phyloP scores from a whole-genome alignment of 2,329 filamentous ascomycete genomes.

The Fusarium euwallaceae region DNA sequence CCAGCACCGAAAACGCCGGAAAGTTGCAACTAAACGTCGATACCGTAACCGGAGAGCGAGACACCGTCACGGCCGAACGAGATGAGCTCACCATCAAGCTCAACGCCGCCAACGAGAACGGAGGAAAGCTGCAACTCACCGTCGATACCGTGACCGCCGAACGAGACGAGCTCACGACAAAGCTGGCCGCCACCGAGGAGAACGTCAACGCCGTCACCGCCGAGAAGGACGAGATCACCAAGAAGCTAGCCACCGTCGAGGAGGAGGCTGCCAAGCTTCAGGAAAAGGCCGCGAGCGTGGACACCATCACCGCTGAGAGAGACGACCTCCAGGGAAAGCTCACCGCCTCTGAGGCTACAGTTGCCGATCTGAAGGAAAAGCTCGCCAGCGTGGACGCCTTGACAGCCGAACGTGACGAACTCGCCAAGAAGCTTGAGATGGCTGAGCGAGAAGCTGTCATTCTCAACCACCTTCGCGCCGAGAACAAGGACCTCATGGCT shows the following conservation, averaged over 20 bases:
- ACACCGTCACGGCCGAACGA: conserved; percentile 8
- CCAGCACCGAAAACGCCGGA: conserved; percentile 26
- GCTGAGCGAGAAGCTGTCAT: conserved; percentile 41
- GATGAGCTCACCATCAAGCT: conserved; percentile 40
- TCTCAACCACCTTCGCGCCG: conserved; percentile 35
- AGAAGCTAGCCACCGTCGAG: conserved; percentile 36
- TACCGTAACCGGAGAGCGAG: conserved; percentile 6
- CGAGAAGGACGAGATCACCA: conserved; percentile 33
- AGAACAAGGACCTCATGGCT: conserved; percentile 44
- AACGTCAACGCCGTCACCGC: conserved; percentile 10
- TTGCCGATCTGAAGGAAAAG: conserved; percentile 18
- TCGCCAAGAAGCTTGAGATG: conserved; percentile 37
- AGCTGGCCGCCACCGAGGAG: conserved; percentile 28
- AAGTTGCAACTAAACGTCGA: conserved; percentile 18
- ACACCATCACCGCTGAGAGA: conserved; percentile 28
- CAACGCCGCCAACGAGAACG: conserved; percentile 30
- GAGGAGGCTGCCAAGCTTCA: conserved; percentile 33
- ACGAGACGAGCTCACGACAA: conserved; percentile 13
- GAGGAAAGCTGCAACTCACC: conserved; percentile 33
- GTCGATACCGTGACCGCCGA: conserved; percentile 14
- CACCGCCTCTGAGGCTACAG: conserved; percentile 23
- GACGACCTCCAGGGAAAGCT: conserved; percentile 37
- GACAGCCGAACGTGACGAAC: conserved; percentile 27
- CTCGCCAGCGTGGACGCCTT: conserved; percentile 23
- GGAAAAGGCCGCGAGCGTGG: conserved; percentile 32